Base-by-base conservation (phyloP, 169 alveolate species). In the Cryptosporidium felis region DNA sequence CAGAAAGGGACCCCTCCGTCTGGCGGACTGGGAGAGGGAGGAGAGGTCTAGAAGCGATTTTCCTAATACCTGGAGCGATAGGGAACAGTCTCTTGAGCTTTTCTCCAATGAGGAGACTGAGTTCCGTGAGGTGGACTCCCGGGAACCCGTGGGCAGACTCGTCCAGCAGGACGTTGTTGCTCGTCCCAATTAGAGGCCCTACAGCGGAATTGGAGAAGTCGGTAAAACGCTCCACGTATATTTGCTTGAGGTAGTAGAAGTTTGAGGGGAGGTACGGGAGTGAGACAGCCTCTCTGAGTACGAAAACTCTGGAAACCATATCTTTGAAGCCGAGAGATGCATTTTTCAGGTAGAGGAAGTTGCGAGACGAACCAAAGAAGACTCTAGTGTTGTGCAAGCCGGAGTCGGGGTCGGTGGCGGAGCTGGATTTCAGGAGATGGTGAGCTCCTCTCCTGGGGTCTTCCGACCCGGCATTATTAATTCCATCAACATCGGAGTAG, bases 321-420 rank as follows among this genome's bases (percentile, higher is more conserved):
- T 44, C 36, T 38, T 40, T 46, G 21, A 74, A 74, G 18, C 61
- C 66, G 18, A 74, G 8, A 18, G 63, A 16, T 10, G 28, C 14
- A 53, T 38, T 74, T 6, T 34, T 56, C 5, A 74, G 23, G 59
- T 74, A 74, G 14, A 74, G 53, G 16, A 67, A 74, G 45, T 32
- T 49, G 51, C 85, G 60, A 9, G 85, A 53, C 32, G 85, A 56
- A n/a, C 85, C 67, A 53, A 53, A 74, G 46, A 49, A 74, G 5
- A 74, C 18, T 18, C 23, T 21, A 9, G 5, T 56, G 26, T 56
- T 28, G n/a, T 23, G n/a, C n/a, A n/a, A n/a, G n/a, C n/a, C n/a
- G n/a, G n/a, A n/a, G n/a, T n/a, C n/a, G n/a, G n/a, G n/a, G n/a
- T n/a, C n/a, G 23, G 6, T 28, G 3, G 14, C n/a, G 5, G 1